These are phyloP conservation scores for Dimocarpus longan DNA, from an alignment of 345 rosid genomes.

Conservation along the genomic window DNA sequence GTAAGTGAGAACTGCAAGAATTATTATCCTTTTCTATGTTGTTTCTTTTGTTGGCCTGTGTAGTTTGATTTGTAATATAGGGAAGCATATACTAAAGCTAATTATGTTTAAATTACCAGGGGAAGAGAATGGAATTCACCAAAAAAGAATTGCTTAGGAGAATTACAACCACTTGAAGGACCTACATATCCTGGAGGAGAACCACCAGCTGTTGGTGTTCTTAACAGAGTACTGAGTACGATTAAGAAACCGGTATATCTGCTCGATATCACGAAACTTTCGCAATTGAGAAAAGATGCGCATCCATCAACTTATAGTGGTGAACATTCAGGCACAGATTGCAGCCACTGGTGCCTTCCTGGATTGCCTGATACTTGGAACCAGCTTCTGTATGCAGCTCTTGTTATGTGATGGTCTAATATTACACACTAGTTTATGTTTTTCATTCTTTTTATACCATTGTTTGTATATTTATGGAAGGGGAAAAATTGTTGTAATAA, in stretches of 20 bases:
- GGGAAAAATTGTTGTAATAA: not conserved
- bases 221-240: slow-evolving; percentile 54
- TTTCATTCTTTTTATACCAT: slow-evolving; percentile 17
- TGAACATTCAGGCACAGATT: slow-evolving; percentile 57
- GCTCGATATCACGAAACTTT: slow-evolving; percentile 81
- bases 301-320: slow-evolving; percentile 76
- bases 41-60: too few relatives aligned
- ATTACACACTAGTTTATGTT: slow-evolving; percentile 2
- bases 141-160: slow-evolving; percentile 58
- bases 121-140: slow-evolving; percentile 86
- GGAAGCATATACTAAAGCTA: not conserved
- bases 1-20: slow-evolving; percentile 43
- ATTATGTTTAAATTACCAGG: slow-evolving; percentile 34
- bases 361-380: slow-evolving; percentile 97
- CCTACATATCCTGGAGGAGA: slow-evolving; percentile 72
- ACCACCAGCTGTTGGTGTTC: slow-evolving; percentile 62
- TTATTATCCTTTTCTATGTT: too few relatives aligned
- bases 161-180: slow-evolving; percentile 65
- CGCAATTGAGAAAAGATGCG: slow-evolving; percentile 89
- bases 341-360: slow-evolving; percentile 98
- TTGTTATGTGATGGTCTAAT: slow-evolving; percentile 41
- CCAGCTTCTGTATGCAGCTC: slow-evolving; percentile 88
- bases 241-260: slow-evolving; percentile 68
- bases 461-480: slow-evolving; percentile 20
- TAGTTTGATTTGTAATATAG: too few relatives aligned